phyloP scores from a whole-genome alignment of 1,284 basidiomycete species.

The Ustilago esculenta region DNA sequence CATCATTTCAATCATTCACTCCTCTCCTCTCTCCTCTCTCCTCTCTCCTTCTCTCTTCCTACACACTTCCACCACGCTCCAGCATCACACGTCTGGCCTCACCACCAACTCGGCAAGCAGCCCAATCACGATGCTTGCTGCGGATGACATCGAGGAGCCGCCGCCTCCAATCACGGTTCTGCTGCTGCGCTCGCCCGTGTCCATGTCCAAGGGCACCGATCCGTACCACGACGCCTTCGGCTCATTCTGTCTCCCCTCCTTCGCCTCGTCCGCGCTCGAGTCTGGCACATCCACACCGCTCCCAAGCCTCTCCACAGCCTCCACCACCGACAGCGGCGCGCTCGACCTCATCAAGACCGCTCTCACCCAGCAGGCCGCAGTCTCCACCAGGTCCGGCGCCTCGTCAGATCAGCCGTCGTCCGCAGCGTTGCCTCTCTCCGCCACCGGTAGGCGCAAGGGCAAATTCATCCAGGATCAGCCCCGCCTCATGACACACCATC shows the following conservation, averaged over 20 bases:
- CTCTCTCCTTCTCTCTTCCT: no score
- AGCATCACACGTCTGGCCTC: no score
- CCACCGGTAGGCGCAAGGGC: slow-evolving; percentile 47
- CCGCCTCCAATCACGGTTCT: slow-evolving; percentile 52
- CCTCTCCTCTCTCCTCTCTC: background rate
- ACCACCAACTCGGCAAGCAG: no score
- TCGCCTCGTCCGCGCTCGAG: slow-evolving; percentile 60
- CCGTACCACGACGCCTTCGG: slow-evolving; percentile 66
- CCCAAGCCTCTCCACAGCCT: slow-evolving; percentile 18
- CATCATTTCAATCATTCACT: background rate
- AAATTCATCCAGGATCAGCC: slow-evolving; percentile 54
- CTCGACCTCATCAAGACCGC: slow-evolving; percentile 36
- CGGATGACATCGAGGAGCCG: slow-evolving; percentile 40
- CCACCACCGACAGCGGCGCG: slow-evolving; percentile 21
- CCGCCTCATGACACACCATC: slow-evolving; percentile 63
- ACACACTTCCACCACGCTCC: no score
- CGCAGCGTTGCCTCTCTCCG: slow-evolving; percentile 17
- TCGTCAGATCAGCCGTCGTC: slow-evolving; percentile 9
- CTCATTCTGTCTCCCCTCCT: slow-evolving; percentile 63
- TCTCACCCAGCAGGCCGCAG: slow-evolving; percentile 21
- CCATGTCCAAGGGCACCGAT: slow-evolving; percentile 62
- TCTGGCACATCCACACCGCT: slow-evolving; percentile 60
- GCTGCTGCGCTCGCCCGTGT: slow-evolving; percentile 60
- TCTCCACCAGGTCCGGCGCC: slow-evolving; percentile 6
- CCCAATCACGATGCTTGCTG: slow-evolving; percentile 26